Percentiles rank a stretch among this genome's conserved stretches.
phyloP scores from a whole-genome alignment of 176 grass and related monocot species.

The Triticum urartu region DNA sequence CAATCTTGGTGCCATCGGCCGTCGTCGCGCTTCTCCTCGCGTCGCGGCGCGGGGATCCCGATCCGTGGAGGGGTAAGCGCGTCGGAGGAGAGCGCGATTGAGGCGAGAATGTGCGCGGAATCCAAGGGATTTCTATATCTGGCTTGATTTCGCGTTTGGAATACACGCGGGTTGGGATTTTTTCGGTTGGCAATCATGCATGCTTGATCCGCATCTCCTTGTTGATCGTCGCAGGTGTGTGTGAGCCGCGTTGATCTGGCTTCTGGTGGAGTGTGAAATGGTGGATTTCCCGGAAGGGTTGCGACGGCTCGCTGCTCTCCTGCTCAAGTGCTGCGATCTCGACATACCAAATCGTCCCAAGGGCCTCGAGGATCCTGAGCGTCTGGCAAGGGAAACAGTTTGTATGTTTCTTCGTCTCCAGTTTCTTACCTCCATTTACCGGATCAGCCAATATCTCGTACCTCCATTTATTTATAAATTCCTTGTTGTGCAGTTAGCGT shows the following conservation, averaged over 20 bases:
- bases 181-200: not conserved
- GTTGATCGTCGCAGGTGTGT: constrained; percentile 36
- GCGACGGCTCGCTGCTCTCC: constrained; percentile 39
- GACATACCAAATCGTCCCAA: constrained; percentile 57
- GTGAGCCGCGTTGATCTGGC: constrained; percentile 29
- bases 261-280: constrained; percentile 45
- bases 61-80: not conserved
- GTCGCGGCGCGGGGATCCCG: not conserved
- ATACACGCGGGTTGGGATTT: not conserved
- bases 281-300: constrained; percentile 53
- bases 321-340: constrained; percentile 71
- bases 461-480: not conserved
- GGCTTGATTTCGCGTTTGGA: not conserved
- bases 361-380: constrained; percentile 68
- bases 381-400: constrained; percentile 70
- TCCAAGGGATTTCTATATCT: not conserved
- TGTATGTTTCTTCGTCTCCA: constrained; percentile 51
- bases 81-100: not conserved
- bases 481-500: constrained; percentile 58
- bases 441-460: not conserved
- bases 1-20: not conserved
- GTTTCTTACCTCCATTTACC: not conserved
- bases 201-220: not conserved
- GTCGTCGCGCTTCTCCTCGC: not conserved
- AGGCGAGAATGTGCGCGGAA: not conserved